Evolutionary conservation across 2,329 filamentous ascomycete species (phyloP), one percentile per base, ranked within the genome.

Genomic region (Orbilia oligospora): DNA sequence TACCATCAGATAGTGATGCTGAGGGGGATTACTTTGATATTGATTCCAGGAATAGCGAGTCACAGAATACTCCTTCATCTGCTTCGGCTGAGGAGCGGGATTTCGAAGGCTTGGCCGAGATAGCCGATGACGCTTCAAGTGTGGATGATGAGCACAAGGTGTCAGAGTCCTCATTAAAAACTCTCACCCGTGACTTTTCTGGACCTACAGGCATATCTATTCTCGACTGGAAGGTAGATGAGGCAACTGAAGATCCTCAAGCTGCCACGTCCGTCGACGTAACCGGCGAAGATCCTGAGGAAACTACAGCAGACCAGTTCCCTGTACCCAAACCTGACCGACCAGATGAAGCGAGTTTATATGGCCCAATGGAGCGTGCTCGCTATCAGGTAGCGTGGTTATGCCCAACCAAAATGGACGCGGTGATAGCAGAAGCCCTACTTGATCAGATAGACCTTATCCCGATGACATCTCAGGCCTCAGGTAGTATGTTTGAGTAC

Each of bases 401-500:
- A 8, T 71, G 68, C 33, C n/a, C 14, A 12, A 20, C 12, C 8
- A 22, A 18, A 9, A 55, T 55, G 3, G 65, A 68, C 30, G 33
- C 27, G 12, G 14, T 12, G 4, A 18, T 55, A 46, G 65, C 48
- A 14, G 18, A 55, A 46, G 36, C 33, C 5, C 12, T 68, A 14
- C 38, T 68, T 5, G 49, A 68, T 36, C 16, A 8, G 0, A 24
- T 56, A n/a, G 18, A 24, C 20, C 22, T 49, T 1, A 14, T 49
- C 24, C 61, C 27, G 1, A 2, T 12, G 53, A 41, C 58, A 5
- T 61, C 22, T 16, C 30, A 56, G 18, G 24, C 6, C 10, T 24
- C 53, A 5, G 8, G 24, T 9, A 77, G 73, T 79, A 80, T 79
- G 46, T 83, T 83, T 48, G 30, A n/a, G 12, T 85, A 85, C 67